Base-by-base conservation (phyloP, 768 basidiomycete species). In the Trametes cubensis region DNA sequence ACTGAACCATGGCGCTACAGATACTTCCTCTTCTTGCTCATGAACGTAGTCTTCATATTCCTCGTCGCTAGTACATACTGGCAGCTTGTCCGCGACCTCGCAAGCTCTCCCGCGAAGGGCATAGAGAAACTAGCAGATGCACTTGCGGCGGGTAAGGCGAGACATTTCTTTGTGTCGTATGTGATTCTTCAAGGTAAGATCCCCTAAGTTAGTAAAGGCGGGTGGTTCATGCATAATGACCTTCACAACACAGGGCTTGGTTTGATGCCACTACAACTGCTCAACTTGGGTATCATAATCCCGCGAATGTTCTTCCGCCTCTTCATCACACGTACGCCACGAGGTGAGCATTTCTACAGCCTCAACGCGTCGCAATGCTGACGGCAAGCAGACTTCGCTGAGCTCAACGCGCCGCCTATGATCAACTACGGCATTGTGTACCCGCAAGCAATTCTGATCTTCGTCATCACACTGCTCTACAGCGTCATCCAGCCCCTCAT, bases 361-460 rank as follows among this genome's bases (percentile, higher is more conserved):
- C 38, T 39, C 55, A 39, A 41, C 18, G 20, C 47, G 61, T 20
- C 68, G 6, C n/a, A 38, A 44, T 57, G 4, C 45, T 55, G 4
- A 58, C 6, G 8, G 4, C 25, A 40, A 17, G 20, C 13, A 98
- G 96, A 99, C 70, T 95, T 87, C 65, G 96, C 95, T 18, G 97
- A 97, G 73, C 81, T 98, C 17, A 97, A 99, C 70, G 94, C 95
- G 0, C 97, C 97, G 6, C 95, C 97, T 0, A 93, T 95, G 90
- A 90, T 98, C 76, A 98, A 98, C 75, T 96, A 98, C 67, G 97
- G 97, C 53, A 84, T 90, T 52, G 94, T 99, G 13, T 99, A 98
- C 73, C 97, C 97, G 0, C 96, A 98, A 71, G 92, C 95, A 6
- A 94, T 98, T 61, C 81, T 99, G 46, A 89, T 98, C 73, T 98